Evolutionary conservation across 192 early-diverging fungal species (phyloP).

Genomic region (Backusella luteola): DNA sequence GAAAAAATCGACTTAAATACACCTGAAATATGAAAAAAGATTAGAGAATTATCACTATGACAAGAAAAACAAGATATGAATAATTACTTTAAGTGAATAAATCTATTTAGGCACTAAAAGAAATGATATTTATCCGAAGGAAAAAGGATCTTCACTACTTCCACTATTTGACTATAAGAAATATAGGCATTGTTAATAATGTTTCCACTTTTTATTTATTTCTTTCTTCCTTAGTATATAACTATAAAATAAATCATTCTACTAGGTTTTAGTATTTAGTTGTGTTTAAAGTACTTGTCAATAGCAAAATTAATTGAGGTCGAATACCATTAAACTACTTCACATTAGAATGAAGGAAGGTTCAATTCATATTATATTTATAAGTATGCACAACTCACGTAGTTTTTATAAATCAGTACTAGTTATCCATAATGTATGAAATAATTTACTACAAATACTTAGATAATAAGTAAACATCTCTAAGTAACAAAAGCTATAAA

Average conservation of each 20-base stretch:
- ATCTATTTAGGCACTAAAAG: neutral
- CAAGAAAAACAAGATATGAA: neutral
- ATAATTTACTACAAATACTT: neutral
- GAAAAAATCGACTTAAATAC: neutral
- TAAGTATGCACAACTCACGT: neutral
- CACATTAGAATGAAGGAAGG: neutral
- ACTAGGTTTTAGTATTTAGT: neutral
- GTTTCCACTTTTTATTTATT: neutral
- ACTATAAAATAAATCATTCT: neutral
- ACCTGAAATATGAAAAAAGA: neutral
- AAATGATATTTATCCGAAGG: neutral
- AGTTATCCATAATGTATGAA: neutral
- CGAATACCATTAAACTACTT: neutral
- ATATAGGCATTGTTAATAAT: neutral
- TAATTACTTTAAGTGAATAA: neutral
- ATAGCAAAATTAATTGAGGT: neutral
- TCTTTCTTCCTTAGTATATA: neutral
- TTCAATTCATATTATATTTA: neutral
- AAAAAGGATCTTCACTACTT: neutral
- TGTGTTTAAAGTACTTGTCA: neutral
- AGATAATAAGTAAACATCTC: neutral
- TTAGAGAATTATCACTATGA: neutral
- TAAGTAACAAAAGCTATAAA: neutral
- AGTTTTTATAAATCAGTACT: neutral
- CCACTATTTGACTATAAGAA: neutral